phyloP scores from a whole-genome alignment of 2,329 filamentous ascomycete genomes.

The Colletotrichum siamense region DNA sequence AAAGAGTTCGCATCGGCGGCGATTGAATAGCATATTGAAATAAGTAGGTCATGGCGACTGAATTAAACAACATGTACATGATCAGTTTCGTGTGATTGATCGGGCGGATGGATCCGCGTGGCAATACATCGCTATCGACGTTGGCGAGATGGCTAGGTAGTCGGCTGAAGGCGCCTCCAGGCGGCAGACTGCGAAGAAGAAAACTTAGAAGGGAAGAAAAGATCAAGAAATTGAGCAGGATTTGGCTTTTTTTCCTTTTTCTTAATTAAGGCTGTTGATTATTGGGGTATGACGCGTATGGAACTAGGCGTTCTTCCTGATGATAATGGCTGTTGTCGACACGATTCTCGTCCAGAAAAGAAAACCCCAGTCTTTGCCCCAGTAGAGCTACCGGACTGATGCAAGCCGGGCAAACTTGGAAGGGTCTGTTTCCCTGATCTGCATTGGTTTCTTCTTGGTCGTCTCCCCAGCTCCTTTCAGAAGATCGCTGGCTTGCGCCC shows the following conservation, averaged over 20 bases:
- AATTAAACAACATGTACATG: neutral
- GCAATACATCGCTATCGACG: neutral
- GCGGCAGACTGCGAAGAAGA: too few species aligned
- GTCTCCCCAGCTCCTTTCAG: neutral
- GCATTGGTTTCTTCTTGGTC: accelerated
- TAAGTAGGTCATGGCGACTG: neutral
- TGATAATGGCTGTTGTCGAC: neutral
- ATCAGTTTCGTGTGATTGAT: neutral
- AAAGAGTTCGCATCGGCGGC: neutral
- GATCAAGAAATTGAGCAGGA: too few species aligned
- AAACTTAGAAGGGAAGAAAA: too few species aligned
- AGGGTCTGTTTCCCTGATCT: neutral
- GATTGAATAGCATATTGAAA: neutral
- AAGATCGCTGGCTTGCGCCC: neutral
- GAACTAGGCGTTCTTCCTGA: neutral
- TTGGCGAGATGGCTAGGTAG: neutral
- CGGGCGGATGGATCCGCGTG: neutral
- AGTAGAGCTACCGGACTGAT: neutral
- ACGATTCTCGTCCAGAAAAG: accelerated
- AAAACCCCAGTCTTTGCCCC: accelerated
- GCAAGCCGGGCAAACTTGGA: neutral
- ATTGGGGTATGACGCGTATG: neutral
- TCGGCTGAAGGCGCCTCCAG: too few species aligned
- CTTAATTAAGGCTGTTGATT: neutral
- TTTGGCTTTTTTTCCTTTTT: too few species aligned